Percentiles rank a stretch among this genome's conserved stretches.
These are phyloP conservation scores for Geotrichum phurueaensis DNA, from an alignment of 1,139 yeast species.

Conservation along the genomic window DNA sequence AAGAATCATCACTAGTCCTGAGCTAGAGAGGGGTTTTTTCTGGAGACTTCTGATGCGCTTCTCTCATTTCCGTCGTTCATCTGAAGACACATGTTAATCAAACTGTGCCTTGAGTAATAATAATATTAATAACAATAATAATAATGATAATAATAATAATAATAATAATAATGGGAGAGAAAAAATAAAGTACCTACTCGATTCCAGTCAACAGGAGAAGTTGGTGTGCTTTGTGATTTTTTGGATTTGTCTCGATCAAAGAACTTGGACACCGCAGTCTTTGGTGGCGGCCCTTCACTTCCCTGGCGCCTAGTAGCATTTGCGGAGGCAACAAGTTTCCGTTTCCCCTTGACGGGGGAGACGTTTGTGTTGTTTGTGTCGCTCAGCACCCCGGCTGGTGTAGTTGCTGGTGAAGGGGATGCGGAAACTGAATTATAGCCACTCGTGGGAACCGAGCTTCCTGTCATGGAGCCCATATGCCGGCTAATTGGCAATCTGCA, in stretches of 20 bases:
- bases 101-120: neutral
- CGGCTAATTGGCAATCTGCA: neutral
- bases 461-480: constrained; percentile 1
- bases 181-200: constrained; percentile 11
- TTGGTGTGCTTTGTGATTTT: constrained; percentile 11
- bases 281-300: constrained; percentile 23
- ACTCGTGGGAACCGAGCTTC: constrained; percentile 16
- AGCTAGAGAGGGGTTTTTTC: neutral
- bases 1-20: neutral
- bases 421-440: constrained; percentile 21
- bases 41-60: neutral
- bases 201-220: constrained; percentile 15
- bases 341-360: constrained; percentile 22
- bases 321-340: neutral
- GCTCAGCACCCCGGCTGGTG: neutral
- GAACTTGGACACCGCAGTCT: constrained; percentile 29
- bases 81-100: neutral
- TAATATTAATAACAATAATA: too few relatives aligned
- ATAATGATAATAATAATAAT: too few relatives aligned
- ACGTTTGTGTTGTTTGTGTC: constrained; percentile 5
- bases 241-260: constrained; percentile 14
- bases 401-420: constrained; percentile 18
- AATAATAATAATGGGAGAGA: neutral
- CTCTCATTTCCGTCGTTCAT: constrained; percentile 3
- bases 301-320: constrained; percentile 8